Evolutionary conservation across 306 rosid genomes (phyloP).

Genomic region (Trifolium pratense): DNA sequence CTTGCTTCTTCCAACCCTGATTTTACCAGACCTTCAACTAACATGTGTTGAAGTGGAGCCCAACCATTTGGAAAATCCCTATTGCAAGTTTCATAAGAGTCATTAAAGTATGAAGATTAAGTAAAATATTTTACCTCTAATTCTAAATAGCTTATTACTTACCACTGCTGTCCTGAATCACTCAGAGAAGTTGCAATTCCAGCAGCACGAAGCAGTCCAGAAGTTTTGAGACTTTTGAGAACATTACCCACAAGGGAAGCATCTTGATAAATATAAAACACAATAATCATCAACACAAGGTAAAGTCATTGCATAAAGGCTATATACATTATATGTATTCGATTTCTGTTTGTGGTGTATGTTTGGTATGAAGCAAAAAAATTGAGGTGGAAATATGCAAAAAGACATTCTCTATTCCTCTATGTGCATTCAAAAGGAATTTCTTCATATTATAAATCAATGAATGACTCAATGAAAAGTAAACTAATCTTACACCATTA

Average conservation of each 20-base stretch:
- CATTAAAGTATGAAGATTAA: conserved; percentile 13
- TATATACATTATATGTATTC: neutral
- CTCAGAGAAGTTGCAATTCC: conserved; percentile 83
- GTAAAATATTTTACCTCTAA: conserved; percentile 21
- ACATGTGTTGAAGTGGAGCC: conserved; percentile 95
- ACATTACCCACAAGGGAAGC: conserved; percentile 53
- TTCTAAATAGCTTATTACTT: conserved; percentile 34
- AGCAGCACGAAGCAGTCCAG: conserved; percentile 60
- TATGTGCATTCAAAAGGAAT: conserved; percentile 12
- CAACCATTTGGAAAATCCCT: conserved; percentile 99
- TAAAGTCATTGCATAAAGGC: conserved; percentile 4
- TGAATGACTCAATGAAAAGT: neutral
- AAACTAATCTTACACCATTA: conserved; percentile 4
- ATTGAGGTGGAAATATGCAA: neutral
- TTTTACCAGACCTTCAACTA: conserved; percentile 82
- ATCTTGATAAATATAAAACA: conserved; percentile 52
- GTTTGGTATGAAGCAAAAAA: neutral
- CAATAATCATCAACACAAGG: conserved; percentile 26
- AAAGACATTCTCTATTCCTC: conserved; percentile 1
- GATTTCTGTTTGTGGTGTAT: neutral
- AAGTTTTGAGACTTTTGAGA: conserved; percentile 62
- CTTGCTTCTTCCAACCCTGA: conserved; percentile 78
- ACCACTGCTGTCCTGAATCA: conserved; percentile 83
- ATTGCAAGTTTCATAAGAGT: conserved; percentile 22
- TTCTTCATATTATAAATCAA: conserved; percentile 1